These are phyloP conservation scores for Bondarzewia mesenterica DNA, from an alignment of 1,284 basidiomycete species.

Conservation along the genomic window DNA sequence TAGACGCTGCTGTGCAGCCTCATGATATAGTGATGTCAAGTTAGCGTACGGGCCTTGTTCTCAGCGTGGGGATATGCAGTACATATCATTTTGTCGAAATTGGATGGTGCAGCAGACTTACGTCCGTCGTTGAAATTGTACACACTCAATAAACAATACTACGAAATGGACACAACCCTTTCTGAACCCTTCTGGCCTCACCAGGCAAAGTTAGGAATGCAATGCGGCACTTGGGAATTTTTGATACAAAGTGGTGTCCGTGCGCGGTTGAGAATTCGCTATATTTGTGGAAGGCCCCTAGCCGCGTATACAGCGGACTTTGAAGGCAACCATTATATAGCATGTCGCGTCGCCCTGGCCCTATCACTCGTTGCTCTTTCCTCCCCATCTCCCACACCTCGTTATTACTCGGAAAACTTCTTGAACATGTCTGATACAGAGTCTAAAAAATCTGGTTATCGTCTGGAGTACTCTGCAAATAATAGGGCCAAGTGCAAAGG, in stretches of 20 bases:
- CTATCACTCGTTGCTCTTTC: slow-evolving; percentile 12
- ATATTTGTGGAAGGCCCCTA: not conserved
- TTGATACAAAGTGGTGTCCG: not conserved
- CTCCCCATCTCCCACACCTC: slow-evolving; percentile 17
- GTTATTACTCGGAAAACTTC: slow-evolving; percentile 10
- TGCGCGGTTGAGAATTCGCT: not conserved
- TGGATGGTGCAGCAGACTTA: too few relatives aligned
- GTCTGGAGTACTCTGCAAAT: slow-evolving; percentile 67
- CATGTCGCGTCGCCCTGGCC: slow-evolving; percentile 4
- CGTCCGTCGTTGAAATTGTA: too few relatives aligned
- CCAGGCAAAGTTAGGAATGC: too few relatives aligned
- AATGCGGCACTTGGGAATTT: too few relatives aligned
- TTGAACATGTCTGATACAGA: slow-evolving; percentile 56
- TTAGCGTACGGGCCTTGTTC: too few relatives aligned
- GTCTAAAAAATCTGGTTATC: slow-evolving; percentile 54
- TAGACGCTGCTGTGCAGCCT: too few relatives aligned
- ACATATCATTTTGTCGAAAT: too few relatives aligned
- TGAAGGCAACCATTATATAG: slow-evolving; percentile 13
- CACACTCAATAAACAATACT: too few relatives aligned
- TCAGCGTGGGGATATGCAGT: too few relatives aligned
- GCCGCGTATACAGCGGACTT: slow-evolving; percentile 13
- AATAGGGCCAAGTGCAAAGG: slow-evolving; percentile 80
- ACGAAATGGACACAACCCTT: too few relatives aligned
- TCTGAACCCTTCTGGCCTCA: too few relatives aligned
- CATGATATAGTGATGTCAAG: too few relatives aligned